Evolutionary conservation across 495 filamentous ascomycete species (phyloP), one percentile per base, ranked within the genome.

Genomic region (Cairneyella variabilis): DNA sequence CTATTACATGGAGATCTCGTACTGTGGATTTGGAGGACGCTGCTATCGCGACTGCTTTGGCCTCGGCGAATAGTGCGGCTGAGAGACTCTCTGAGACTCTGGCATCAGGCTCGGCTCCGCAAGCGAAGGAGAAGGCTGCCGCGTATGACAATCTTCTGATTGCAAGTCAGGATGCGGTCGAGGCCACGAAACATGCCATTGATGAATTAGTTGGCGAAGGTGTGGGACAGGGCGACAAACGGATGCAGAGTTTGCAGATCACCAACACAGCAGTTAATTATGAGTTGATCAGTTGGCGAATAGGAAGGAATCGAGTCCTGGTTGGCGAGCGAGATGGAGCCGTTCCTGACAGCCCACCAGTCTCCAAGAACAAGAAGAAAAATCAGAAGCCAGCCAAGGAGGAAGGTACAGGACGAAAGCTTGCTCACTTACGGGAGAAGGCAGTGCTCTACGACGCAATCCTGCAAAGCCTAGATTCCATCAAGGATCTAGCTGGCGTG

Each of bases 401-500:
- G 61, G 83, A 85, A 53, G 75, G 76, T 1, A 80, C 80, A 21
- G 76, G 77, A 44, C 69, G 74, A 57, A 90, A 90, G 61, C 69
- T 96, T 44, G 83, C 85, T 11, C 83, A 83, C 54, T 72, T 99
- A 16, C 88, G 89, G 62, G 95, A 97, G 64, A 84, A 89, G 58
- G 85, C 90, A 11, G 90, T 89, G 1, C 75, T 97, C n/a, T 97
- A 97, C 65, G 91, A 97, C 62, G 88, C 89, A 21, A 96, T 85
- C 3, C 67, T 99, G 11, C 72, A 90, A 69, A 96, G 89, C 68
- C 71, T 99, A 52, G 89, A 97, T 45, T 90, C 91, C 18, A 83
- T 96, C 58, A 87, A 88, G 56, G 88, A 93, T 49, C 76, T 99
- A 10, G 86, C 91, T 0, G 95, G 95, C 65, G 85, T 96, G 21